These are phyloP conservation scores for Populus hybrid DNA, from an alignment of 441 rosid genomes.

Conservation along the genomic window DNA sequence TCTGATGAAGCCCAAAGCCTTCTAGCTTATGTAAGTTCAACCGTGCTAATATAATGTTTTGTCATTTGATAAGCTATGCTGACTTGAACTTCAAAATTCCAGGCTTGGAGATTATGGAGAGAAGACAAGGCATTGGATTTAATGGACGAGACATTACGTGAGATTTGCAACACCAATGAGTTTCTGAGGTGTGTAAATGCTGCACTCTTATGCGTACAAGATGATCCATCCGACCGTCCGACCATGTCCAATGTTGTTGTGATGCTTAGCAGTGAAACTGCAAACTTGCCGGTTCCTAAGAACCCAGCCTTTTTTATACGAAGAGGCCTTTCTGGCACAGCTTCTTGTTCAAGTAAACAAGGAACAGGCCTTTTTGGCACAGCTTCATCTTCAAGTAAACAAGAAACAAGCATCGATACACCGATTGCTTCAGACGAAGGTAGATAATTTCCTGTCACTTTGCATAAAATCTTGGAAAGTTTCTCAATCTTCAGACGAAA, in stretches of 20 bases:
- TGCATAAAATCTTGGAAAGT: no score
- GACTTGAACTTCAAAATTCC: conserved; percentile 9
- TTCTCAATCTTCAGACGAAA: no score
- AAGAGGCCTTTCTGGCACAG: conserved; percentile 33
- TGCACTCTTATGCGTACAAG: conserved; percentile 22
- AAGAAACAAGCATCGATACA: not conserved
- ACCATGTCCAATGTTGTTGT: conserved; percentile 47
- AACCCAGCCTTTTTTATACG: conserved; percentile 46
- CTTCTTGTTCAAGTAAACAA: conserved; percentile 40
- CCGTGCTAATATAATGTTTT: not conserved
- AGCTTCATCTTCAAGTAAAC: not conserved
- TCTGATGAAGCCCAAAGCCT: conserved; percentile 40
- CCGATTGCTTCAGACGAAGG: conserved; percentile 7
- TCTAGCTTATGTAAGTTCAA: conserved; percentile 43
- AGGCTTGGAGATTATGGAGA: conserved; percentile 65
- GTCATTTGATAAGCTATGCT: conserved; percentile 26
- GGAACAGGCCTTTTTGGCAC: not conserved
- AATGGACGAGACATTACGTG: conserved; percentile 32
- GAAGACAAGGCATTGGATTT: conserved; percentile 37
- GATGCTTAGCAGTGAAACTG: conserved; percentile 49
- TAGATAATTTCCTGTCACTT: not conserved
- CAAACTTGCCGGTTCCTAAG: conserved; percentile 48
- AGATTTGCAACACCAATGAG: conserved; percentile 29
- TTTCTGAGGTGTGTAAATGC: conserved; percentile 38
- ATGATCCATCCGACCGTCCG: conserved; percentile 64